Conservation (phyloP, 805 yeast species). For the Kodamaea kakaduensis region DNA sequence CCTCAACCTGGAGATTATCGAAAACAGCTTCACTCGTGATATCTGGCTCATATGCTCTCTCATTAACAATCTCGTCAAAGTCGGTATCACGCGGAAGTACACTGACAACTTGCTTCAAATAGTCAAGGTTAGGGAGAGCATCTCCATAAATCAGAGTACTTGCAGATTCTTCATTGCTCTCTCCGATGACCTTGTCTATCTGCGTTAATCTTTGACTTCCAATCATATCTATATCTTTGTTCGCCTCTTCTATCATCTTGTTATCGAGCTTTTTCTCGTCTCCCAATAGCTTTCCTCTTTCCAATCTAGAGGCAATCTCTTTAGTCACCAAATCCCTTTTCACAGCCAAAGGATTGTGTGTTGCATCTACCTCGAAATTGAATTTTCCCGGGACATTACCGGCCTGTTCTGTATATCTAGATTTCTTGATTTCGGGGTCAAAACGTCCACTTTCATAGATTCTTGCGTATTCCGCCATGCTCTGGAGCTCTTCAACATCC, state of each 20-base stretch:
- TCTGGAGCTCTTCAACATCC: conserved; percentile 42
- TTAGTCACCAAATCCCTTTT: conserved; percentile 26
- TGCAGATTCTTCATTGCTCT: neutral
- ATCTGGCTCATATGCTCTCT: conserved; percentile 72
- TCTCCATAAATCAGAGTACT: no score
- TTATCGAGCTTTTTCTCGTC: no score
- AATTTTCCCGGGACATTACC: conserved; percentile 34
- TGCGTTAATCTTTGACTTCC: no score
- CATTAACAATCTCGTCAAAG: conserved; percentile 45
- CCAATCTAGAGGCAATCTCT: conserved; percentile 4
- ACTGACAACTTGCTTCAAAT: conserved; percentile 32
- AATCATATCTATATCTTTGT: neutral
- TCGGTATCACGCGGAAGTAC: conserved; percentile 27
- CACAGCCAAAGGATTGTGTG: conserved; percentile 20
- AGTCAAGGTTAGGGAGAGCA: conserved; percentile 25
- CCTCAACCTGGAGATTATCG: conserved; percentile 35
- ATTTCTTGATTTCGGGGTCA: conserved; percentile 33
- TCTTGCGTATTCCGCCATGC: conserved; percentile 25
- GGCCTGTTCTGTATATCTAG: conserved; percentile 26
- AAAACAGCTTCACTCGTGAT: conserved; percentile 34
- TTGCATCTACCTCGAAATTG: conserved; percentile 21
- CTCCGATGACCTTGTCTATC: conserved; percentile 4
- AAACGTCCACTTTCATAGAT: conserved; percentile 28
- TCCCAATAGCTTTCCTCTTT: no score
- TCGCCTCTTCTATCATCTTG: conserved; percentile 10